These are phyloP conservation scores for Leishmania guyanensis DNA, from an alignment of 208 protist species.

Conservation along the genomic window DNA sequence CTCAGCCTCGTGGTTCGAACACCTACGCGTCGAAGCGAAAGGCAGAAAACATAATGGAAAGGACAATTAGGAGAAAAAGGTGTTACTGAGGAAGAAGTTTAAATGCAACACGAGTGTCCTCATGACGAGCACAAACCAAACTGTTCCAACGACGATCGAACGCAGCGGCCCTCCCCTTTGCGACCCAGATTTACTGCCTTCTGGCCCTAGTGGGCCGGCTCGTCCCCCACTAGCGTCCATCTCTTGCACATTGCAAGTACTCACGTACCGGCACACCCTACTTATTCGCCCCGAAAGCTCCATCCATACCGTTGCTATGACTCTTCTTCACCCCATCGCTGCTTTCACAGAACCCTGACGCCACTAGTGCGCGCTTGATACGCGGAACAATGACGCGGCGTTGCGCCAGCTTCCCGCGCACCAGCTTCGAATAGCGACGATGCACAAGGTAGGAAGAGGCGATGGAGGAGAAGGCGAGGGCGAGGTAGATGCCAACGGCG, in stretches of 20 bases:
- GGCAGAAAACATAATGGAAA: not conserved
- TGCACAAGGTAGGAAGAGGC: slow-evolving; percentile 31
- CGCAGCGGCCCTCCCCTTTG: no score
- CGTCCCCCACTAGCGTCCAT: no score
- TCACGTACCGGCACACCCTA: no score
- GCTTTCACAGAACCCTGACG: not conserved
- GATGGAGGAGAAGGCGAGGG: slow-evolving; percentile 21
- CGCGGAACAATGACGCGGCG: slow-evolving; percentile 36
- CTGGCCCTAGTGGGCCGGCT: no score
- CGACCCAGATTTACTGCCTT: no score
- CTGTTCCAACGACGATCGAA: no score
- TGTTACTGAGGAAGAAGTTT: no score
- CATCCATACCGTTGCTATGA: no score
- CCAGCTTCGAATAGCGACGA: slow-evolving; percentile 43
- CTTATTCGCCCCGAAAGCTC: no score
- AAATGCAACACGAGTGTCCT: not conserved
- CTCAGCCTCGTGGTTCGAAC: no score
- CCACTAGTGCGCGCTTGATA: slow-evolving; percentile 14
- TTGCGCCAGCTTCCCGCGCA: slow-evolving; percentile 34
- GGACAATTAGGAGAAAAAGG: not conserved
- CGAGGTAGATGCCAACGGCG: slow-evolving; percentile 48
- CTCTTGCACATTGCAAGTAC: no score
- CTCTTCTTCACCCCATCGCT: not conserved
- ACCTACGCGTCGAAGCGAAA: not conserved
- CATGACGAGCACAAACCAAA: not conserved